Base-by-base conservation (phyloP, 2,329 filamentous ascomycete genomes). In the Phoma sp. region DNA sequence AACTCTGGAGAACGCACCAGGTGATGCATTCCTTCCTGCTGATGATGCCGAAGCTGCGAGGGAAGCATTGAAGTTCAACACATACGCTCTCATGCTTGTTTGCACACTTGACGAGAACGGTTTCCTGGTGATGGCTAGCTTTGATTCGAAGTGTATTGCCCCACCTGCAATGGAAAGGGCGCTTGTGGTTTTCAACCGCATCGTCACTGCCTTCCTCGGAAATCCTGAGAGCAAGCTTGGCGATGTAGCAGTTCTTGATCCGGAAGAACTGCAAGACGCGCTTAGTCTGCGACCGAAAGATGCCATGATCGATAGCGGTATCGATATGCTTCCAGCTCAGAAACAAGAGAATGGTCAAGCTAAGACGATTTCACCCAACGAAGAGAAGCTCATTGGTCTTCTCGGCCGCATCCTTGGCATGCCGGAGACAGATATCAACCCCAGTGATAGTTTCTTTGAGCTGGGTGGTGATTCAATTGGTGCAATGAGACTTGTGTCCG, bases 11-110 rank as follows among this genome's bases (percentile, higher is more conserved):
- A 57, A 59, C 14, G 43, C 61, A 4, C 82, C 80, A 0, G 83
- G 81, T 0, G 79, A 80, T 57, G 76, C 78, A 0, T 81, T 86
- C 23, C 78, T 85, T 4, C 83, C 83, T 0, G 80, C 82, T 0
- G 79, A 81, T 29, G 83, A 85, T 52, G 77, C 75, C 0, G 83
- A 86, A 57, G 81, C 83, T 1, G 84, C 83, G 0, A 79, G 82
- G 40, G 85, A 87, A 60, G 85, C 84, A 0, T 77, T 87, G 0
- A 78, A 80, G 53, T 82, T 82, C 65, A 81, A 81, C 47, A 79
- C 79, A 1, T 87, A 88, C 65, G 81, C 85, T 1, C 79, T 89
- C 29, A 88, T 89, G 77, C 73, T 89, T 18, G 86, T 88, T 37
- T 89, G 86, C 68, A 85, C 82, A 4, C 73, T 88, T 5, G 80